These are phyloP conservation scores for Physcomitrellopsis africana DNA, from an alignment of 225 moss, liverwort and hornwort genomes.

Conservation along the genomic window DNA sequence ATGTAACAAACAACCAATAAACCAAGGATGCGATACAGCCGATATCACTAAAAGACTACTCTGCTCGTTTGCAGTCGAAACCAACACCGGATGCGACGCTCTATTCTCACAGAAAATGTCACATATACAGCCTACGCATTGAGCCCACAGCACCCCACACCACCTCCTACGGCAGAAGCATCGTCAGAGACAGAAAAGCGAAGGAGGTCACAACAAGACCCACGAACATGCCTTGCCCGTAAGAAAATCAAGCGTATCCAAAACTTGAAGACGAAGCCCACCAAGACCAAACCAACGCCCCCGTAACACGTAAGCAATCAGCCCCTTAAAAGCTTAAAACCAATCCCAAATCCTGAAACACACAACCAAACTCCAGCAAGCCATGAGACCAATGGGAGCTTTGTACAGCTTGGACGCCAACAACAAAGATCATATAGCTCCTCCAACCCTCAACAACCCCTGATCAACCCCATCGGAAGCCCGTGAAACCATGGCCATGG, in stretches of 20 bases:
- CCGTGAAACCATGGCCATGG: neutral
- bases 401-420: neutral
- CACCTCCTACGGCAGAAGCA: neutral
- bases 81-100: neutral
- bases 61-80: constrained; percentile 4
- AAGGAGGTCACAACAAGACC: neutral
- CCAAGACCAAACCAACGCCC: too few relatives aligned
- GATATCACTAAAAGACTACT: neutral
- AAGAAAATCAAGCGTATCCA: neutral
- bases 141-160: neutral
- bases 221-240: neutral
- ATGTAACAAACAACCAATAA: neutral
- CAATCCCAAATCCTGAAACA: too few relatives aligned
- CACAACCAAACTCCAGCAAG: too few relatives aligned
- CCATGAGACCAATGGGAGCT: neutral
- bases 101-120: neutral
- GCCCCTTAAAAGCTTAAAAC: too few relatives aligned
- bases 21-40: neutral
- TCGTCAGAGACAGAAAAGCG: neutral
- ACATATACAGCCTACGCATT: neutral
- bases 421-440: constrained; percentile 27
- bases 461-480: constrained; percentile 5
- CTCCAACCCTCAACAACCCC: neutral
- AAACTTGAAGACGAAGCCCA: neutral
- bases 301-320: too few relatives aligned